Evolutionary conservation across 306 rosid species (phyloP).

Genomic region (Senna tora): DNA sequence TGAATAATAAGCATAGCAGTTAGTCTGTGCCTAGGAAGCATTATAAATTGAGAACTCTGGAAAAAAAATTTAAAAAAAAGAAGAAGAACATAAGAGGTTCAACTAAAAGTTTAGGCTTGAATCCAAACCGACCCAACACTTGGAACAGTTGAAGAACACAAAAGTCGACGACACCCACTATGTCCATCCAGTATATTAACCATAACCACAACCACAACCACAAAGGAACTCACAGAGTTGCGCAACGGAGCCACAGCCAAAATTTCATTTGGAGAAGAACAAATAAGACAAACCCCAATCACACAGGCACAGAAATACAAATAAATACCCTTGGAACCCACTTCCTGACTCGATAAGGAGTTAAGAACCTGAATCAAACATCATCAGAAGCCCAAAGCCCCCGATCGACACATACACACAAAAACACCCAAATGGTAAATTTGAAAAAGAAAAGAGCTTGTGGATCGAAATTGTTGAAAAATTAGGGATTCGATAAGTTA

Average conservation of each 20-base stretch:
- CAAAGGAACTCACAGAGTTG: too few relatives aligned
- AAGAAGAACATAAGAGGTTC: neutral
- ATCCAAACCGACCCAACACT: constrained; percentile 7
- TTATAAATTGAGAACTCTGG: neutral
- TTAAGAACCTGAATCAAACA: constrained; percentile 1
- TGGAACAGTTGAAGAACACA: too few relatives aligned
- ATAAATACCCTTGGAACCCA: constrained; percentile 3
- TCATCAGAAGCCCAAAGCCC: neutral
- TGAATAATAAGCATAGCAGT: neutral
- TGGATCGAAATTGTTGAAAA: constrained; percentile 22
- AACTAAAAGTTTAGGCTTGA: neutral
- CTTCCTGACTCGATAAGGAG: neutral
- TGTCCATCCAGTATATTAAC: constrained; percentile 21
- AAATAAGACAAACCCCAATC: constrained; percentile 15
- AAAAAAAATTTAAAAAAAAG: neutral
- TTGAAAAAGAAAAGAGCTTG: constrained; percentile 11
- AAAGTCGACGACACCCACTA: too few relatives aligned
- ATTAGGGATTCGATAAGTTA: constrained; percentile 41
- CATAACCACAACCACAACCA: too few relatives aligned
- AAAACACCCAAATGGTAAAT: neutral
- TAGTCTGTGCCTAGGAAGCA: neutral
- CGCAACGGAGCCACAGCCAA: neutral
- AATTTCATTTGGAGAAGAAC: constrained; percentile 3
- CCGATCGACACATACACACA: too few relatives aligned
- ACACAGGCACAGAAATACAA: constrained; percentile 4